Conservation (phyloP, 108 stramenopile species). For the Cyclotella choctawhatcheeana region DNA sequence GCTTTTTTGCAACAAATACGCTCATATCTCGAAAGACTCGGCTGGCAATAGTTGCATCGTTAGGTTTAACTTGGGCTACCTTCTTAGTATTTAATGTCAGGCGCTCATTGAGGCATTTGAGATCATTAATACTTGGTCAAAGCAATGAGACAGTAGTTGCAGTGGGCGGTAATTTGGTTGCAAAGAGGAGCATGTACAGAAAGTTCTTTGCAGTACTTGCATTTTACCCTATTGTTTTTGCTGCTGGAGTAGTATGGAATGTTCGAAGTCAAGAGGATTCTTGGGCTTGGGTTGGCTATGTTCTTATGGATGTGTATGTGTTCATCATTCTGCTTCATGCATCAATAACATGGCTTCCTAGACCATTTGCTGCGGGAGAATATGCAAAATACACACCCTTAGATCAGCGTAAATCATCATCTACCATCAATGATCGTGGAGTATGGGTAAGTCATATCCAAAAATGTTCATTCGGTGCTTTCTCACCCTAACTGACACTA, state of each 20-base stretch:
- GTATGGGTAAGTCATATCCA: conserved; percentile 17
- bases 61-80: conserved; percentile 33
- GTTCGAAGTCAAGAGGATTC: conserved; percentile 31
- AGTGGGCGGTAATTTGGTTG: conserved; percentile 34
- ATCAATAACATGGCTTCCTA: conserved; percentile 40
- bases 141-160: conserved; percentile 36
- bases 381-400: conserved; percentile 39
- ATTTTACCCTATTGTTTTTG: conserved; percentile 33
- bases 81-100: conserved; percentile 40
- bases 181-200: conserved; percentile 43
- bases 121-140: conserved; percentile 36
- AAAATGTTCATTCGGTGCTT: neutral
- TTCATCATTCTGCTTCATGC: conserved; percentile 41
- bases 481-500: neutral
- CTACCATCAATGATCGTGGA: conserved; percentile 11
- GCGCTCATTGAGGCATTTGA: conserved; percentile 35
- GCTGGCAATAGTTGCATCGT: conserved; percentile 1
- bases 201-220: conserved; percentile 41
- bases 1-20: conserved; percentile 31
- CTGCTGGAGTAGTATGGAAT: conserved; percentile 40
- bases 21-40: conserved; percentile 19
- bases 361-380: conserved; percentile 25
- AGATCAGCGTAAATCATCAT: conserved; percentile 17
- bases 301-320: conserved; percentile 40
- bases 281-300: conserved; percentile 49